phyloP scores from a whole-genome alignment of 108 stramenopile genomes.

The Fragilaria radians region DNA sequence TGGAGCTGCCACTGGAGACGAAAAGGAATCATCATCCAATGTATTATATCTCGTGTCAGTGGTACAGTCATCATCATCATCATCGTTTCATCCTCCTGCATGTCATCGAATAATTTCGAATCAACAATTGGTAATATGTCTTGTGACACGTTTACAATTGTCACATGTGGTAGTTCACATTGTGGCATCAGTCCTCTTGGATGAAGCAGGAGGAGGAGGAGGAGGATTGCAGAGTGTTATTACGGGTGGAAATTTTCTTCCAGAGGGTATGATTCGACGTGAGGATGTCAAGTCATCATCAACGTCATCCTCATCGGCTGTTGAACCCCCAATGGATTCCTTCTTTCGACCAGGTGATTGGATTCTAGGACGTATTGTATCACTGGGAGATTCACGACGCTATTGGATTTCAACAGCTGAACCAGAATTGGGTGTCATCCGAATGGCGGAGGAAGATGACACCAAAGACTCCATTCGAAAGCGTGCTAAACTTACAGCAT shows the following conservation, averaged over 20 bases:
- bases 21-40: neutral
- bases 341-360: conserved; percentile 83
- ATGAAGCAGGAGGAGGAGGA: neutral
- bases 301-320: conserved; percentile 9
- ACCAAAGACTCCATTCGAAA: too few relatives aligned
- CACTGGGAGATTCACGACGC: conserved; percentile 69
- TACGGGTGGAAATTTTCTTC: too few relatives aligned
- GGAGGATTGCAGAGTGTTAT: too few relatives aligned
- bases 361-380: conserved; percentile 67
- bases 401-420: conserved; percentile 85
- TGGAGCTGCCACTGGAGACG: conserved; percentile 5
- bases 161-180: conserved; percentile 69
- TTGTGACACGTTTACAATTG: conserved; percentile 46
- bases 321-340: conserved; percentile 53
- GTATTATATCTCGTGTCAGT: conserved; percentile 15
- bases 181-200: conserved; percentile 21
- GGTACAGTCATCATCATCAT: too few relatives aligned
- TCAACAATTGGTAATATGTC: conserved; percentile 56
- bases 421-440: conserved; percentile 82
- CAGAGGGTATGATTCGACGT: conserved; percentile 42
- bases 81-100: conserved; percentile 9
- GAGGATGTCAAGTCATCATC: conserved; percentile 80
- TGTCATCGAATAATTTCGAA: conserved; percentile 28
- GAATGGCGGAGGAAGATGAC: too few relatives aligned
- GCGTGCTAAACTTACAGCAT: too few relatives aligned